Percentiles rank a stretch among this genome's conserved stretches.
Evolutionary conservation across 179 eudicot genomes (phyloP).

Genomic region (Silene noctiflora): DNA sequence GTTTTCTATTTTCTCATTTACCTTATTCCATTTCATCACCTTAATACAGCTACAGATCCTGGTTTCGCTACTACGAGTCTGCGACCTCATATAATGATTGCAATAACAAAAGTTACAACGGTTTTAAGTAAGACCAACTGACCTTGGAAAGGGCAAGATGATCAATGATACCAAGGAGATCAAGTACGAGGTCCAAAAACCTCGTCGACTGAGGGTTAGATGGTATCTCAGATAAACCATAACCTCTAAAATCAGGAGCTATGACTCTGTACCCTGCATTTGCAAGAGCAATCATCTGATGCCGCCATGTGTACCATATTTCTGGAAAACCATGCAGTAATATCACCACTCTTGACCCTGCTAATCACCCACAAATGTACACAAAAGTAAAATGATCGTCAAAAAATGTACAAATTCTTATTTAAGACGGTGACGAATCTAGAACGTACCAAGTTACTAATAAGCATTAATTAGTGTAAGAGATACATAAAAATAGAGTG

Average conservation of each 20-base stretch:
- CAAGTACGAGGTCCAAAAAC: conserved; percentile 38
- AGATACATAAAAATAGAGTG: no score
- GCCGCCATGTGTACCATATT: conserved; percentile 79
- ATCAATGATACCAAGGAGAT: conserved; percentile 51
- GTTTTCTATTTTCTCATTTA: no score
- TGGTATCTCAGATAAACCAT: conserved; percentile 62
- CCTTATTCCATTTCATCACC: no score
- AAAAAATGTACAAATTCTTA: not conserved
- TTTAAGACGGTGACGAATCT: no score
- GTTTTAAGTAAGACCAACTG: not conserved
- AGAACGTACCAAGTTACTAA: no score
- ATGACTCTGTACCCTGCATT: conserved; percentile 58
- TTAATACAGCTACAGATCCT: no score
- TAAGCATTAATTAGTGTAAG: no score
- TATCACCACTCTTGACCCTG: conserved; percentile 38
- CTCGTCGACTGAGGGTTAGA: conserved; percentile 46
- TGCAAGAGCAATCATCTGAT: conserved; percentile 60
- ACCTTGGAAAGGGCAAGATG: conserved; percentile 58
- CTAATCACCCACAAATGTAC: not conserved
- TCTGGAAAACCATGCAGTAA: conserved; percentile 78
- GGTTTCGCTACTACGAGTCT: no score
- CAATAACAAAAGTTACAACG: not conserved
- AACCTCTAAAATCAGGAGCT: conserved; percentile 71
- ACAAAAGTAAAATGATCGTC: no score
- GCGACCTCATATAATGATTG: no score